A percentile compares a stretch with the other conserved stretches of the same genome.
Evolutionary conservation across 2,329 filamentous ascomycete genomes (phyloP).

Genomic region (Diaporthe helianthi): DNA sequence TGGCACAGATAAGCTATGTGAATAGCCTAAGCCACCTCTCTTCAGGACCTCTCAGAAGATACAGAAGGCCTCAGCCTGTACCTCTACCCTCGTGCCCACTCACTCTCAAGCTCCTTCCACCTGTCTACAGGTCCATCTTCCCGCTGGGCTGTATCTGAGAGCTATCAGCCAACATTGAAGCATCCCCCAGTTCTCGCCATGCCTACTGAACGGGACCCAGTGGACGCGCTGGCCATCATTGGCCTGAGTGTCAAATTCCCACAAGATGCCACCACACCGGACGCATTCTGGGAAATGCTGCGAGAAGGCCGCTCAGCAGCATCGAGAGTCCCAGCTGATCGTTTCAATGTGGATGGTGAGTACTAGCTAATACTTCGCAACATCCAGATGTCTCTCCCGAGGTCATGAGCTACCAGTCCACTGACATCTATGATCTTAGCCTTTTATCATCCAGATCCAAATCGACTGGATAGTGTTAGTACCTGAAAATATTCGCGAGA

Average conservation of each 20-base stretch:
- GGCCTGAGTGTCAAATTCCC: slow-evolving; percentile 23
- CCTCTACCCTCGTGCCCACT: too few relatives aligned
- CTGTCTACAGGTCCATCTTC: not conserved
- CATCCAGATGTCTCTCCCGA: too few relatives aligned
- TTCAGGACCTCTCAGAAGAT: not conserved
- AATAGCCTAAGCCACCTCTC: not conserved
- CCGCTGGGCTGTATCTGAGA: not conserved
- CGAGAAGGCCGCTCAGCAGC: slow-evolving; percentile 7
- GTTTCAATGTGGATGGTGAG: slow-evolving; percentile 22
- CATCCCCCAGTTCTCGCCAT: not conserved
- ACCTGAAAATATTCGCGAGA: not conserved
- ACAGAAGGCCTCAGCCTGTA: not conserved
- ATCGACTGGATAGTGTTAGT: slow-evolving; percentile 9
- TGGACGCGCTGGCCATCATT: slow-evolving; percentile 3
- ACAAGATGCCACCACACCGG: slow-evolving; percentile 19
- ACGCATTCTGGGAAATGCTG: slow-evolving; percentile 20
- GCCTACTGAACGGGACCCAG: not conserved
- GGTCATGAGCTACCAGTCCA: too few relatives aligned
- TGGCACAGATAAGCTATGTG: not conserved
- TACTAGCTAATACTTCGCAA: not conserved
- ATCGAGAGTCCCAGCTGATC: not conserved
- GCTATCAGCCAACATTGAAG: not conserved
- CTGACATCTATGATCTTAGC: not conserved
- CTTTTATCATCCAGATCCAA: slow-evolving; percentile 11
- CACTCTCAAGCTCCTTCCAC: not conserved